Base-by-base conservation (phyloP, 441 rosid genomes). In the Raphanus hybrid region DNA sequence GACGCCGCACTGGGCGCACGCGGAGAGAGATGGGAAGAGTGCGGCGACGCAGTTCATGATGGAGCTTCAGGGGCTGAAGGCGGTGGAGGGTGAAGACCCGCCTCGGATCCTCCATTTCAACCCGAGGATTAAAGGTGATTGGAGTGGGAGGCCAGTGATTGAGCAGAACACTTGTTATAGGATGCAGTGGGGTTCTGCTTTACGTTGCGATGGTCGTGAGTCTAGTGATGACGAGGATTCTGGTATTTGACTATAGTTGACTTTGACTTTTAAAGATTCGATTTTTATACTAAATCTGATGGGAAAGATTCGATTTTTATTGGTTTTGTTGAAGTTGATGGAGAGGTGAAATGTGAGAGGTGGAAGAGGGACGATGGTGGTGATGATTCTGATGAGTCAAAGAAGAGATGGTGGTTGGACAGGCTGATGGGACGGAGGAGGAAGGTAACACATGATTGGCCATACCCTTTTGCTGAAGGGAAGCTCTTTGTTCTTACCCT, bases 121-220 rank as follows among this genome's bases (percentile, higher is more conserved):
- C 68, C 97, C 98, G 29, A 84, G 98, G 85, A 76, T 96, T 77
- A 93, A 78, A 73, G 99, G 99, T 23, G 99, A 96, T 76, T 96
- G 98, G 95, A 93, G 97, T 69, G 89, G 87, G n/a, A 85, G 76
- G 74, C 97, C 99, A 3, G 97, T 93, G 74, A 96, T 96, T 80
- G 99, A 96, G 85, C 97, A 86, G 82, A 96, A 96, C 69, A 96
- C 99, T 71, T 96, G 99, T 69, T 96, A 96, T 48, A 69, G 98
- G 71, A 92, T 91, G 98, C 98, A 93, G 77, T 96, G 99, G 99
- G 99, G 99, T 1, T 67, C 86, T 5, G 85, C 93, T 20, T 77
- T 85, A 80, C 84, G 99, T 0, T 96, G 98, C 54, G 91, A 96
- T 78, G 97, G 99, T 15, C 87, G 89, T 88, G 83, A 84, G 45